Percentiles rank a stretch among this genome's conserved stretches.
Conservation (phyloP, 768 basidiomycete species). For the Saitozyma sp. region DNA sequence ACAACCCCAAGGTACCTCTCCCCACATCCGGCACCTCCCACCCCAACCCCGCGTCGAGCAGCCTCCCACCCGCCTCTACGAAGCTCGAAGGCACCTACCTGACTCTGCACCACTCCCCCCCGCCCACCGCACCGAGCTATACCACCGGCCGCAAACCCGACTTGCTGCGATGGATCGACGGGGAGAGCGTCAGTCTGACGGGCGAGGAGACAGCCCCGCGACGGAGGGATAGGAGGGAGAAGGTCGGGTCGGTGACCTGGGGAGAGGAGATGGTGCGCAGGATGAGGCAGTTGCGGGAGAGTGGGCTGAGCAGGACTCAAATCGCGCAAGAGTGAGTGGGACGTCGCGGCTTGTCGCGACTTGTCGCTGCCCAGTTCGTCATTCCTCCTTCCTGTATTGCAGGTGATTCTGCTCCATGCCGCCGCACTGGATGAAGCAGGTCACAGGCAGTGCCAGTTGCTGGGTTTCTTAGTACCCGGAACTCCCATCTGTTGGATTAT, state of each 20-base stretch:
- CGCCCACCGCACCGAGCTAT: conserved; percentile 44
- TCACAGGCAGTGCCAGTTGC: neutral
- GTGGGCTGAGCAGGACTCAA: conserved; percentile 33
- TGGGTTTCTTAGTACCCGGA: neutral
- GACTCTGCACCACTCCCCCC: conserved; percentile 48
- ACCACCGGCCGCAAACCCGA: conserved; percentile 40
- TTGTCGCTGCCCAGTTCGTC: no score
- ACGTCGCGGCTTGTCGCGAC: no score
- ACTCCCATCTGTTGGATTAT: neutral
- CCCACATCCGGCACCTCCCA: conserved; percentile 47
- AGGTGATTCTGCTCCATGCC: neutral
- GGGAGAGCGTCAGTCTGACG: conserved; percentile 24
- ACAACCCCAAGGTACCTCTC: conserved; percentile 30
- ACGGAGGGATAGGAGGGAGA: conserved; percentile 17
- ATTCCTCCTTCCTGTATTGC: neutral
- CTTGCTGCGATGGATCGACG: conserved; percentile 43
- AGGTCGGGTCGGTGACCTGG: conserved; percentile 18
- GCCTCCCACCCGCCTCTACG: conserved; percentile 2
- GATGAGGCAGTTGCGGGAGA: conserved; percentile 35
- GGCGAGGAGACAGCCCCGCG: conserved; percentile 39
- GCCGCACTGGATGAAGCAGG: neutral
- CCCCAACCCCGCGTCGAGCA: conserved; percentile 14
- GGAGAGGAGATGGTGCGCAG: conserved; percentile 24
- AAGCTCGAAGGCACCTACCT: conserved; percentile 22
- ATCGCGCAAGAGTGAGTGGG: conserved; percentile 42